Base-by-base conservation (phyloP, 2,329 filamentous ascomycete genomes). In the Ceratocystis huliohia region DNA sequence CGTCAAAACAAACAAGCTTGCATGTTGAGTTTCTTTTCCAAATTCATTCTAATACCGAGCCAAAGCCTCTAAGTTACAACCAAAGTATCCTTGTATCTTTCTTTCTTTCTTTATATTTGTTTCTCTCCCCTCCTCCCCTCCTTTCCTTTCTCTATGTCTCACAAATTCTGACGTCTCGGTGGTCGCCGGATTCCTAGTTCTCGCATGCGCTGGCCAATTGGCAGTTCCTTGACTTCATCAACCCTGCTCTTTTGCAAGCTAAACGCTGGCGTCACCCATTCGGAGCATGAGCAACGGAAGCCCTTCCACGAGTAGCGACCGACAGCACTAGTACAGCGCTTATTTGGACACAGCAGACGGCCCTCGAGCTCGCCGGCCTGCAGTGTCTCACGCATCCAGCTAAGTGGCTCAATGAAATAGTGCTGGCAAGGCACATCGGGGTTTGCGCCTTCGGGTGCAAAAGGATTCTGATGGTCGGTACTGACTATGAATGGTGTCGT, bases 221-320 rank as follows among this genome's bases (percentile, higher is more conserved):
- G 71, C 69, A 70, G 72, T 56, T 74, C 72, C 44, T 72, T 70
- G 30, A 79, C 75, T 72, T 95, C 87, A 74, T 97, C 94, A 46
- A 96, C 87, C 71, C 86, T 86, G 65, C 88, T 87, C 75, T 87
- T 89, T 65, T 91, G 87, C 69, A 97, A 79, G 69, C 88, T 93
- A 74, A 99, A 94, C 0, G 88, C 92, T 7, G 94, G 93, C 63
- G 91, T 89, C 25, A 96, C 82, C 93, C 94, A 97, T 69, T 87
- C 85, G 46, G 88, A 86, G 75, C 94, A 99, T 73, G 86, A 94
- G 77, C 94, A 99, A 74, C 86, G 86, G 81, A 96, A 88, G 15
- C 94, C 94, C 74, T 95, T 91, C 94, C 94, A 99, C 64, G 93
- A 89, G 73, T 96, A 99, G 71, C 94, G 89, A 48, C 94, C 94